Conservation (phyloP, 2,329 filamentous ascomycete genomes). For the Aspergillus pseudonomiae region DNA sequence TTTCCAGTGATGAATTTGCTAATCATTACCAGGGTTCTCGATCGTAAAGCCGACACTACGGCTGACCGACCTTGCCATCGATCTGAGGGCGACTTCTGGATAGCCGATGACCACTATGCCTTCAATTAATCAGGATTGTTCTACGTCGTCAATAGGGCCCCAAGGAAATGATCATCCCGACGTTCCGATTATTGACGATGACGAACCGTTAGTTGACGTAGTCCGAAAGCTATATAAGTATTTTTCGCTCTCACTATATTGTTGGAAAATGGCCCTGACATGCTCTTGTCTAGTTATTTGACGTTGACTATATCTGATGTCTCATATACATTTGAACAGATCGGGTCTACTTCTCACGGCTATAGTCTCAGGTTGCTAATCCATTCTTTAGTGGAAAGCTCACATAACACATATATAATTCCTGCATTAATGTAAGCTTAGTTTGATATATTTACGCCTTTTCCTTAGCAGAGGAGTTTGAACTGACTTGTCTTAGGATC, state of each 20-base stretch:
- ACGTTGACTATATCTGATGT: conserved; percentile 42
- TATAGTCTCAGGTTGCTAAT: conserved; percentile 44
- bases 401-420: conserved; percentile 48
- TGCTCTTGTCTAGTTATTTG: conserved; percentile 38
- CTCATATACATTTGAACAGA: conserved; percentile 49
- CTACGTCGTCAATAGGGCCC: conserved; percentile 20
- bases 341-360: conserved; percentile 42
- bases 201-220: conserved; percentile 43
- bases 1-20: neutral
- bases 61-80: neutral
- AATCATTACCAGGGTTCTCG: neutral
- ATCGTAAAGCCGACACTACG: neutral
- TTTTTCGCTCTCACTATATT: neutral
- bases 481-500: conserved; percentile 44
- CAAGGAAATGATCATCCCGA: conserved; percentile 34
- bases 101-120: conserved; percentile 3
- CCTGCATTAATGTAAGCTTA: conserved; percentile 56
- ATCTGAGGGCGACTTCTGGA: neutral
- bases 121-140: conserved; percentile 15
- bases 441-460: neutral
- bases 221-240: conserved; percentile 46
- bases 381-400: conserved; percentile 42
- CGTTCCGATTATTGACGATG: conserved; percentile 44
- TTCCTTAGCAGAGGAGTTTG: neutral
- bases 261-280: conserved; percentile 8